Evolutionary conservation across 495 filamentous ascomycete genomes (phyloP), one percentile per base, ranked within the genome.

Genomic region (Aspergillus baeticus): DNA sequence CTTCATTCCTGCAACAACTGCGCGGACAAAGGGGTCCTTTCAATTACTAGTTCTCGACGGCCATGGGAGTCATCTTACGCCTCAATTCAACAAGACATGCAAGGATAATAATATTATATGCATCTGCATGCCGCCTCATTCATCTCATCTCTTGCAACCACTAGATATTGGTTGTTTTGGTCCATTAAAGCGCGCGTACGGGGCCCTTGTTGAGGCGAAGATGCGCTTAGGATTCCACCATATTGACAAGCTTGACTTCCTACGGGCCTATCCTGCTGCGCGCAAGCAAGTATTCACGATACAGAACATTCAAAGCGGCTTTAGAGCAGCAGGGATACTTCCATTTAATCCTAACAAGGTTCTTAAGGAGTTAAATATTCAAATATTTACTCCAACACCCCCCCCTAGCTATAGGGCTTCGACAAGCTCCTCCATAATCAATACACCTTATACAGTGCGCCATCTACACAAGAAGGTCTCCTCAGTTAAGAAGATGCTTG

Each of bases 141-240:
- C 8, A 29, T 29, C 26, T 29, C 26, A 29, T 8, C 26, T 29
- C 4, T 8, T 29, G 3, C 8, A 29, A 29, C 8, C 8, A 29
- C 26, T 29, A 29, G 26, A 29, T 29, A 8, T 29, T 29, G 26
- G 26, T 59, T 42, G 48, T 42, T 63, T 68, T 56, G 20, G 53
- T 2, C 51, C 46, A 1, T 46, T 65, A 36, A 63, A 67, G 20
- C n/a, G 51, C 10, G 41, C 43, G 5, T 65, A 67, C 41, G 42
- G 58, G 1, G 5, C 1, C 1, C 18, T 54, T 8, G 15, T 54
- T 10, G 20, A 54, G 26, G 29, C 33, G 38, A 44, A 21, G 18
- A 26, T 26, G 26, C 26, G 26, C 26, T 8, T 35, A 18, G 51
- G 29, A 36, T 33, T 35, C 17, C 34, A 46, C 29, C 13, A 45